phyloP scores from a whole-genome alignment of 306 rosid genomes.

The Castanea sativa region DNA sequence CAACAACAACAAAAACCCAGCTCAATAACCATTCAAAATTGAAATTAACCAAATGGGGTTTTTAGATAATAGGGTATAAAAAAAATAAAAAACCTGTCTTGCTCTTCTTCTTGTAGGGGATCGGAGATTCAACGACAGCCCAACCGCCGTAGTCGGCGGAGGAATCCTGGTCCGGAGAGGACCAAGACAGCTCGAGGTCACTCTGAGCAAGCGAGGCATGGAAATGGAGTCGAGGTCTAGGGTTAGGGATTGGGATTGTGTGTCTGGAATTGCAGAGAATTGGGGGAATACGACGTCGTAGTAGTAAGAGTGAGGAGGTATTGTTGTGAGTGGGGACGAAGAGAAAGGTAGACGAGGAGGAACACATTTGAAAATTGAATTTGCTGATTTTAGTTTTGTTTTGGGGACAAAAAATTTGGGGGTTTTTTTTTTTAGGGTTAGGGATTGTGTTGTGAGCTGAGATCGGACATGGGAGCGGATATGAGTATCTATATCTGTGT shows the following conservation, averaged over 20 bases:
- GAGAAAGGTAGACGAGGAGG: slow-evolving; percentile 33
- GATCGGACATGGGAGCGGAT: slow-evolving; percentile 2
- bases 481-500: not conserved
- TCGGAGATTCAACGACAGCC: slow-evolving; percentile 44
- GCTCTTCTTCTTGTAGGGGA: not conserved
- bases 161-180: slow-evolving; percentile 25
- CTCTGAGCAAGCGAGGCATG: slow-evolving; percentile 41
- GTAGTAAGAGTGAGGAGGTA: slow-evolving; percentile 23
- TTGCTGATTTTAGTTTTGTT: not conserved
- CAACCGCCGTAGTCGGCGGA: slow-evolving; percentile 55
- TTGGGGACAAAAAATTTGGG: not conserved
- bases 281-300: slow-evolving; percentile 19
- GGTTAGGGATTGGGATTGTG: not conserved
- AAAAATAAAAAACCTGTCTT: slow-evolving; percentile 28
- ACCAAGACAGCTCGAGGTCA: slow-evolving; percentile 42
- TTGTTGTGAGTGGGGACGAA: slow-evolving; percentile 29
- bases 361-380: slow-evolving; percentile 30
- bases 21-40: not conserved
- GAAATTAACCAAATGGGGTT: not conserved
- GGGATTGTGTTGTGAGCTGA: not conserved
- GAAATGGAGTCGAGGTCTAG: slow-evolving; percentile 34
- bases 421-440: slow-evolving; percentile 3
- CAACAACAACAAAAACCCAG: not conserved
- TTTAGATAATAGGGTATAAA: not conserved
- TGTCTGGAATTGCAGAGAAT: slow-evolving; percentile 30